Base-by-base conservation (phyloP, 2,329 filamentous ascomycete species). In the Fusarium dlaminii region DNA sequence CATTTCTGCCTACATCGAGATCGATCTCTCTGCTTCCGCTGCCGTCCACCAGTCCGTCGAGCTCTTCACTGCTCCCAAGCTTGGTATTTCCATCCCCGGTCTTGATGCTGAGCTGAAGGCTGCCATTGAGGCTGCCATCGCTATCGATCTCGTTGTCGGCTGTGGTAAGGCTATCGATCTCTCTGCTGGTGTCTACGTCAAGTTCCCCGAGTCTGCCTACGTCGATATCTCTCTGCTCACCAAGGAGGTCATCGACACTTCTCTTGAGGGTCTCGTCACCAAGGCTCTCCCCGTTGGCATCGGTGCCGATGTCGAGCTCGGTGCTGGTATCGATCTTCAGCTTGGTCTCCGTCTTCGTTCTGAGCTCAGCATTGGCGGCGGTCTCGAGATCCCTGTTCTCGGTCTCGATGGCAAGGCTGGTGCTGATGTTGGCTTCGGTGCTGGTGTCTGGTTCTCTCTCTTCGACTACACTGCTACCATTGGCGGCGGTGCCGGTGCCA, bases 131-230 rank as follows among this genome's bases (percentile, higher is more conserved):
- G 82, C 86, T 14, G 78, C 87, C 6, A 83, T 90, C 58, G 82
- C 82, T 29, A 80, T 90, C 8, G 88, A 90, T 73, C 82, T 90
- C 6, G 83, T 90, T 42, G 79, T 90, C 36, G 83, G 81, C 56
- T 82, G 85, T 4, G 81, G 86, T 14, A 84, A 84, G 7, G 81
- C 82, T 32, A 80, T 90, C 43, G 87, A 88, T 68, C 82, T 90
- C 32, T 84, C 82, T 49, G 87, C 84, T 65, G 77, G 77, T 58
- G 73, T 79, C 52, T 87, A 88, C 71, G 81, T 90, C 59, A 83
- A 84, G 75, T 81, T 90, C 6, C 83, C 86, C 34, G 85, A 89
- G 22, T 80, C 79, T 34, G 82, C 84, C 46, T 82, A 75, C 56
- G 72, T 86, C 45, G 81, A 84, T 68, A 82, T 85, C 51, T 81